These are phyloP conservation scores for Ascochyta pisi DNA, from an alignment of 2,329 filamentous ascomycete genomes.

Conservation along the genomic window DNA sequence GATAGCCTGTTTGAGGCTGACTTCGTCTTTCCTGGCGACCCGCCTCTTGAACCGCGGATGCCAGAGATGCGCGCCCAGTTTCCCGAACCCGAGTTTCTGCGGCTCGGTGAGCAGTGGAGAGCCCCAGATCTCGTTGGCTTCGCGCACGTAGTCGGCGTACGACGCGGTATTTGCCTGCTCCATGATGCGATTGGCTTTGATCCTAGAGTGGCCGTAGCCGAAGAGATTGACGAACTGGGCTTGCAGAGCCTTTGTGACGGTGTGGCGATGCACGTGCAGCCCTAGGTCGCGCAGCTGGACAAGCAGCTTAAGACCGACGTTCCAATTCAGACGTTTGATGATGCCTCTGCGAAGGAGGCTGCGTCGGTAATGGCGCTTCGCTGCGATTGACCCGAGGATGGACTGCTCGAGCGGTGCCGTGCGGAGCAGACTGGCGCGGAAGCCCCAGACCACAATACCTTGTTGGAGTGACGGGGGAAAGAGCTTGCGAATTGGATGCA, in stretches of 20 bases:
- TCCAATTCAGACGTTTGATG: constrained; percentile 36
- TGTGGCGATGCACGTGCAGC: constrained; percentile 33
- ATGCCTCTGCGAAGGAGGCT: constrained; percentile 25
- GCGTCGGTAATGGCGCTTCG: constrained; percentile 36
- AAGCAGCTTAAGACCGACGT: constrained; percentile 34
- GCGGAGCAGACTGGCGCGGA: constrained; percentile 37
- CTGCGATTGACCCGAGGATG: constrained; percentile 20
- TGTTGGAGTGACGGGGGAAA: constrained; percentile 36
- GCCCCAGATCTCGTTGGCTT: constrained; percentile 43
- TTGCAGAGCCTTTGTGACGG: constrained; percentile 38
- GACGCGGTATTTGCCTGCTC: constrained; percentile 26
- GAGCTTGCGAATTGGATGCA: constrained; percentile 39
- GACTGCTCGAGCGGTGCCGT: constrained; percentile 36
- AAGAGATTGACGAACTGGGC: constrained; percentile 41
- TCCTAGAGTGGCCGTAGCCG: constrained; percentile 29
- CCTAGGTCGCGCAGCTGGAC: constrained; percentile 40
- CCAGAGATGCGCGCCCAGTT: not conserved
- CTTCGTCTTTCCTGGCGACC: not conserved
- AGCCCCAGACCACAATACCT: constrained; percentile 45
- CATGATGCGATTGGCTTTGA: constrained; percentile 36
- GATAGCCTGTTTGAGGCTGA: constrained; percentile 1
- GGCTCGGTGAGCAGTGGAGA: constrained; percentile 33
- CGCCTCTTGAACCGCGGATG: constrained; percentile 8
- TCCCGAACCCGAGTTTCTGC: constrained; percentile 3
- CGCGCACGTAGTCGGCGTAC: constrained; percentile 33